Evolutionary conservation across 2,329 filamentous ascomycete genomes (phyloP).

Genomic region (Cercospora canescens): DNA sequence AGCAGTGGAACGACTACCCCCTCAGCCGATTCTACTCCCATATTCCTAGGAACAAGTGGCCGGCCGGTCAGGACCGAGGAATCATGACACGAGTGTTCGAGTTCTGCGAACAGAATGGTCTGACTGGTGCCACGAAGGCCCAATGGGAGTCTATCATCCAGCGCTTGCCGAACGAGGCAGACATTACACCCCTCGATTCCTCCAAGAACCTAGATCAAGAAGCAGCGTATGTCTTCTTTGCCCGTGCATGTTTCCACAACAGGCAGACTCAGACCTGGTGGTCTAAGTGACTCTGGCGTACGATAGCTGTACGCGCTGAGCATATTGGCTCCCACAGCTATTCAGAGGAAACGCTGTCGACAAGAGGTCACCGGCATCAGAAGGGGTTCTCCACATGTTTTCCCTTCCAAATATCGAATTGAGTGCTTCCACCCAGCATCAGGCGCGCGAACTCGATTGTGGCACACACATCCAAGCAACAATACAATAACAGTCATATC

Average conservation of each 20-base stretch:
- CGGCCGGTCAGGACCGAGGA: conserved; percentile 8
- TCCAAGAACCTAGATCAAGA: background rate
- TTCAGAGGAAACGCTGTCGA: too few species aligned
- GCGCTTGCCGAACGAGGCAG: background rate
- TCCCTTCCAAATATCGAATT: too few species aligned
- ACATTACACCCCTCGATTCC: background rate
- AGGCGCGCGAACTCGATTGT: too few species aligned
- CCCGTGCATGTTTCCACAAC: background rate
- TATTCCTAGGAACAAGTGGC: background rate
- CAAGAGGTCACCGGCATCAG: too few species aligned
- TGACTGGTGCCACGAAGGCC: background rate
- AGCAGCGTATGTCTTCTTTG: background rate
- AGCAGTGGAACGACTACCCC: background rate
- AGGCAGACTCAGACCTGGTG: background rate
- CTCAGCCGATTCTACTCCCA: background rate
- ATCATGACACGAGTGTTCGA: background rate
- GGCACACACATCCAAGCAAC: too few species aligned
- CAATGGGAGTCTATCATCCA: background rate
- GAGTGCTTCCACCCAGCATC: too few species aligned
- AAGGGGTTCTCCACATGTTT: too few species aligned
- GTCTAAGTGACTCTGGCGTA: background rate
- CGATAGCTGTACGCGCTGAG: background rate
- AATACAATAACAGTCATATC: too few species aligned
- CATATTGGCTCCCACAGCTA: background rate
- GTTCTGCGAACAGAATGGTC: background rate